phyloP scores from a whole-genome alignment of 441 rosid genomes.

The Sinapis alba region DNA sequence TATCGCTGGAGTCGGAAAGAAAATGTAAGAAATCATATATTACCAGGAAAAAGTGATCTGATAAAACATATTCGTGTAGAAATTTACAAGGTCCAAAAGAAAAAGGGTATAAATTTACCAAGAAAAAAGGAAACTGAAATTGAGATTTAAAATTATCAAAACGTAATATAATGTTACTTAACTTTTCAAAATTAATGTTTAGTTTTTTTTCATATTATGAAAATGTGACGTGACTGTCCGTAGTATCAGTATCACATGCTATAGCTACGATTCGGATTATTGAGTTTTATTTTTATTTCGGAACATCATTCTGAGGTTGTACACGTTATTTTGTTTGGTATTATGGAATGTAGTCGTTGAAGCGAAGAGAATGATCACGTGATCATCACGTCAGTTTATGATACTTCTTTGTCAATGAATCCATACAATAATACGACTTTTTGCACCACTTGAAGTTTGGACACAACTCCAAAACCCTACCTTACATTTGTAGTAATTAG shows the following conservation, averaged over 20 bases:
- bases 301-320: conserved; percentile 31
- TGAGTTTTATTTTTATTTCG: conserved; percentile 9
- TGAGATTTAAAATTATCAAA: not conserved
- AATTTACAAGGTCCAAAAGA: no score
- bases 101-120: not conserved
- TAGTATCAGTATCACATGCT: conserved; percentile 36
- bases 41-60: not conserved
- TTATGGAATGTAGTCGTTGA: conserved; percentile 20
- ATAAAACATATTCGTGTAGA: not conserved
- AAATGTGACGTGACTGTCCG: conserved; percentile 38
- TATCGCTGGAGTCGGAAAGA: not conserved
- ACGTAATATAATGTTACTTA: conserved; percentile 11
- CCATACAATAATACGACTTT: conserved; percentile 28
- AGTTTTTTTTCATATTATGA: conserved; percentile 8
- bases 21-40: not conserved
- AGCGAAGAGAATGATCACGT: conserved; percentile 26
- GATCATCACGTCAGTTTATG: conserved; percentile 31
- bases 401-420: conserved; percentile 30
- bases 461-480: conserved; percentile 20
- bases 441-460: conserved; percentile 26
- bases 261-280: conserved; percentile 26
- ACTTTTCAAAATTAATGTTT: conserved; percentile 7
- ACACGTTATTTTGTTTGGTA: conserved; percentile 29
- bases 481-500: conserved; percentile 5
- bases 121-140: not conserved